Conservation (phyloP, 108 stramenopile species). For the Pseudonitzschia multistriata region DNA sequence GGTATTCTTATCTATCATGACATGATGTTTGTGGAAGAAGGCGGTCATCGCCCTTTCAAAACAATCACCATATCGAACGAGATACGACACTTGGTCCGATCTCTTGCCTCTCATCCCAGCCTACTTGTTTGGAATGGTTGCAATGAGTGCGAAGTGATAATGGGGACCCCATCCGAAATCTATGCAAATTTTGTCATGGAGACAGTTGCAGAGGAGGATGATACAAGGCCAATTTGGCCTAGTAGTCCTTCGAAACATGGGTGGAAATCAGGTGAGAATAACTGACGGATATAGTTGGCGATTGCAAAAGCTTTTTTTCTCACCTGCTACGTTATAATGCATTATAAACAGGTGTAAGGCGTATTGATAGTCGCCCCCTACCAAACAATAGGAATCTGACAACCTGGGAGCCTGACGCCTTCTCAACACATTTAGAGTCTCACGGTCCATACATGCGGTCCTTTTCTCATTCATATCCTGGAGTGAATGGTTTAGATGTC, state of each 20-base stretch:
- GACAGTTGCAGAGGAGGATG: conserved; percentile 48
- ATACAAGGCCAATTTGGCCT: conserved; percentile 49
- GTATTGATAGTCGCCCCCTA: conserved; percentile 36
- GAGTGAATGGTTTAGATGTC: conserved; percentile 44
- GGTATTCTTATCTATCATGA: conserved; percentile 74
- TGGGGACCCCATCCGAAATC: conserved; percentile 34
- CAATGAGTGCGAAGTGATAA: conserved; percentile 52
- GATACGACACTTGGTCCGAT: conserved; percentile 43
- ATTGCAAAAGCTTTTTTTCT: neutral
- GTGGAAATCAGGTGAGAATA: conserved; percentile 24
- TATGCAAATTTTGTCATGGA: conserved; percentile 54
- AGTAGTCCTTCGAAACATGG: conserved; percentile 53
- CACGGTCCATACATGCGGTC: conserved; percentile 56
- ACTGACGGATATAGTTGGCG: too few species aligned
- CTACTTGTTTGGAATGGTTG: conserved; percentile 65
- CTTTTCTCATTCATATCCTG: conserved; percentile 31
- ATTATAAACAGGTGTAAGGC: conserved; percentile 33
- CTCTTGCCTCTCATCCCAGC: conserved; percentile 43
- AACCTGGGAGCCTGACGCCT: conserved; percentile 19
- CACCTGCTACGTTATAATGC: neutral
- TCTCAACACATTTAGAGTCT: conserved; percentile 29
- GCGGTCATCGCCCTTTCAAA: conserved; percentile 30
- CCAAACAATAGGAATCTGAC: conserved; percentile 12
- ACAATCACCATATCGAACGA: conserved; percentile 34
- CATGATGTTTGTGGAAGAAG: conserved; percentile 57